phyloP scores from a whole-genome alignment of 352 stramenopile genomes.

The Phytopythium montanum region DNA sequence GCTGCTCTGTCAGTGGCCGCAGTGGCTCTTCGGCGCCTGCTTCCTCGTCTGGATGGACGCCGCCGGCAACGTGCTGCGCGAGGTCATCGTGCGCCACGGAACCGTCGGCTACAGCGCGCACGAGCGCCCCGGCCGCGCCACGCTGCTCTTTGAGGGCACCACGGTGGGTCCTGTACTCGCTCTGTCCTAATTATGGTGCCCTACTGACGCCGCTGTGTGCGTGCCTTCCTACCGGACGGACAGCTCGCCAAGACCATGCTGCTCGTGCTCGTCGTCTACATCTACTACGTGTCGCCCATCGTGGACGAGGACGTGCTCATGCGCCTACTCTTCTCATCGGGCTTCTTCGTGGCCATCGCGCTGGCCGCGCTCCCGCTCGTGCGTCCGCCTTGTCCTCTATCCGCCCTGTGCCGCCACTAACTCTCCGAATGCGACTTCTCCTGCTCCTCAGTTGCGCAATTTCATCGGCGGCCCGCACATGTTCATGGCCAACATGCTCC shows the following conservation, averaged over 20 bases:
- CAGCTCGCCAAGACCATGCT: conserved; percentile 64
- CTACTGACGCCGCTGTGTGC: no score
- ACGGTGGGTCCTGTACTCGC: conserved; percentile 20
- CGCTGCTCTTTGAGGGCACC: conserved; percentile 61
- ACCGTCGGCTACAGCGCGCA: conserved; percentile 57
- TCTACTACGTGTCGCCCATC: conserved; percentile 52
- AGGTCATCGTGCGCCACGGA: conserved; percentile 67
- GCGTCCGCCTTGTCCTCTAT: background rate
- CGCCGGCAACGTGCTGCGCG: conserved; percentile 49
- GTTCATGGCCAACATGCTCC: conserved; percentile 74
- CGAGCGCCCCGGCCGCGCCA: conserved; percentile 53
- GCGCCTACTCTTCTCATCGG: conserved; percentile 50
- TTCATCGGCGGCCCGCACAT: conserved; percentile 73
- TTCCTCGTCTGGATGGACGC: conserved; percentile 80
- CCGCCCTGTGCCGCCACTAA: background rate
- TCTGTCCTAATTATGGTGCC: background rate
- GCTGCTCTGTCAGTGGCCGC: conserved; percentile 60
- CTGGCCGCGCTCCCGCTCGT: conserved; percentile 56
- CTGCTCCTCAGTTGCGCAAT: conserved; percentile 47
- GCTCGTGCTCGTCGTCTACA: conserved; percentile 73
- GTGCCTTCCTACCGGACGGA: no score
- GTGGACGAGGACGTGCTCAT: conserved; percentile 52
- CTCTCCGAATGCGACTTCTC: conserved; percentile 8
- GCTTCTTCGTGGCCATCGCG: conserved; percentile 69
- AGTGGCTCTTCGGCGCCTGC: conserved; percentile 64